Evolutionary conservation across 179 eudicot species (phyloP).

Genomic region (Silene coronaria): DNA sequence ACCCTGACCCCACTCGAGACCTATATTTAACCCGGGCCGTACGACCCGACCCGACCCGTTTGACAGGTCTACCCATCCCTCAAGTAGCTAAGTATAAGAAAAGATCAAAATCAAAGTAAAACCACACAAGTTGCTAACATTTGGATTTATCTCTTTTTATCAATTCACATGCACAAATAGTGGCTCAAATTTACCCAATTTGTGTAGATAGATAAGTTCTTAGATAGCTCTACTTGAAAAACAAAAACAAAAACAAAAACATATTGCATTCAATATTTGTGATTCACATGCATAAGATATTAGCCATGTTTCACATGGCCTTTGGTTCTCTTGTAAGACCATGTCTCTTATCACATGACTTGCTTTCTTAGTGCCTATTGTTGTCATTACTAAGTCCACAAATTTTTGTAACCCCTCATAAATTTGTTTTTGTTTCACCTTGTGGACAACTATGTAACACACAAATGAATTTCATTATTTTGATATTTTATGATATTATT

Average conservation of each 20-base stretch:
- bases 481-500: too few relatives aligned
- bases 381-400: conserved; percentile 2
- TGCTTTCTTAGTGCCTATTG: conserved; percentile 19
- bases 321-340: conserved; percentile 10
- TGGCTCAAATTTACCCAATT: conserved; percentile 15
- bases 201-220: conserved; percentile 18
- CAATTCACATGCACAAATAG: conserved; percentile 19
- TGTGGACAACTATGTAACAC: neutral
- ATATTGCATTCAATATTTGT: neutral
- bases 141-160: conserved; percentile 14
- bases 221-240: conserved; percentile 1
- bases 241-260: neutral
- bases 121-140: conserved; percentile 17
- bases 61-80: too few relatives aligned
- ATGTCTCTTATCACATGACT: conserved; percentile 26
- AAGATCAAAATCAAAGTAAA: conserved; percentile 1
- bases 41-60: too few relatives aligned
- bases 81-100: conserved; percentile 21
- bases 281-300: conserved; percentile 13
- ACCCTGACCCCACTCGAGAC: too few relatives aligned
- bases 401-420: neutral
- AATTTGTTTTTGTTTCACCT: neutral
- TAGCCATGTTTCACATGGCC: conserved; percentile 20
- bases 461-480: too few relatives aligned
- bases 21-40: too few relatives aligned